Conservation (phyloP, 2,329 filamentous ascomycete genomes). For the Coniochaeta sp. region DNA sequence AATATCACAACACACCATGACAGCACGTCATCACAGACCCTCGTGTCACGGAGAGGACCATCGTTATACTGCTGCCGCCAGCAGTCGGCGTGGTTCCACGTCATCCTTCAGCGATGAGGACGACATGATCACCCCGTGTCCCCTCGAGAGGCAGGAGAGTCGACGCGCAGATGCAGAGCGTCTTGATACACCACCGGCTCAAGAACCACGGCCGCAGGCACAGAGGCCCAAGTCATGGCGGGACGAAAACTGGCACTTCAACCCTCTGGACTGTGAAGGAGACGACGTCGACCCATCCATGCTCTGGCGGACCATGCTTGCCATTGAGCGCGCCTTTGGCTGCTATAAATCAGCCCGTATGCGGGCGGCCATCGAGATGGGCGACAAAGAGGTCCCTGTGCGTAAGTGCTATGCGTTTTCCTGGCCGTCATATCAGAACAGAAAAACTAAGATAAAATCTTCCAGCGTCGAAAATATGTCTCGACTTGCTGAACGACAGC, state of each 20-base stretch:
- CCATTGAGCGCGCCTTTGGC: constrained; percentile 29
- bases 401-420: constrained; percentile 20
- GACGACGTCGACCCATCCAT: constrained; percentile 21
- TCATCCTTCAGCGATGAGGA: background rate
- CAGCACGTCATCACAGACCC: background rate
- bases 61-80: background rate
- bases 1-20: background rate
- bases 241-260: background rate
- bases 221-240: constrained; percentile 2
- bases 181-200: background rate
- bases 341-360: constrained; percentile 37
- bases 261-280: background rate
- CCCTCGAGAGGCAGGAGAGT: background rate
- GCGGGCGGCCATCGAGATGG: constrained; percentile 31
- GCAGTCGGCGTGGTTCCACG: background rate
- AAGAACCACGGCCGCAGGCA: background rate
- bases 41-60: background rate
- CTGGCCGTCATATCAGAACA: background rate
- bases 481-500: constrained; percentile 23
- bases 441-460: background rate
- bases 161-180: background rate
- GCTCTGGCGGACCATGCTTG: constrained; percentile 35
- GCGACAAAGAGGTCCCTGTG: constrained; percentile 22
- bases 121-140: background rate
- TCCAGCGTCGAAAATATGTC: constrained; percentile 19